Evolutionary conservation across 106 monocot genomes (phyloP).

Genomic region (Platanthera zijinensis): DNA sequence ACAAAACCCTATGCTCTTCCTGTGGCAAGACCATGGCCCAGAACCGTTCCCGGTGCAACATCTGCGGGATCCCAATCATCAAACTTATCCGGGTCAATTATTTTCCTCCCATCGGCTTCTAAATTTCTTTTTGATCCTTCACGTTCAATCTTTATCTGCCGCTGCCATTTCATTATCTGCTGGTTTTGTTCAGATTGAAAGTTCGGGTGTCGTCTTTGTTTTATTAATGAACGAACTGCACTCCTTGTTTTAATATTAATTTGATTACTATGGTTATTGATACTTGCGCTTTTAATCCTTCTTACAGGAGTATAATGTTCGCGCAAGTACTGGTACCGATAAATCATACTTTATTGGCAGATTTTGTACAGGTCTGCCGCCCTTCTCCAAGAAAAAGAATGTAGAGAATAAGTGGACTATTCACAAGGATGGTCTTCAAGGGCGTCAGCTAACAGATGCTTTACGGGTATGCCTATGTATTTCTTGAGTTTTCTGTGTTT

Average conservation of each 20-base stretch:
- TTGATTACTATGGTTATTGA: neutral
- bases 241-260: neutral
- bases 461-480: constrained; percentile 10
- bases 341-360: constrained; percentile 28
- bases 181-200: neutral
- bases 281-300: neutral
- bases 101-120: neutral
- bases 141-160: neutral
- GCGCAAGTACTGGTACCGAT: constrained; percentile 21
- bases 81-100: constrained; percentile 14
- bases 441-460: constrained; percentile 21
- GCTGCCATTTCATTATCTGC: neutral
- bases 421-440: constrained; percentile 25
- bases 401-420: constrained; percentile 29
- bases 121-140: neutral
- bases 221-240: neutral
- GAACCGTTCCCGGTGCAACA: constrained; percentile 17
- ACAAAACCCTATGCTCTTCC: constrained; percentile 20
- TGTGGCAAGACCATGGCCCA: constrained; percentile 23
- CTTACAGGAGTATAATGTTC: constrained; percentile 25
- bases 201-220: neutral
- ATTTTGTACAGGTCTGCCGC: constrained; percentile 21
- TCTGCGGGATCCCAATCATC: constrained; percentile 22
- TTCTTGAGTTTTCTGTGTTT: too few relatives aligned
- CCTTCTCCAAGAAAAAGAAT: constrained; percentile 29